Base-by-base conservation (phyloP, 805 yeast species). In the Teunomyces lycoperdinae region DNA sequence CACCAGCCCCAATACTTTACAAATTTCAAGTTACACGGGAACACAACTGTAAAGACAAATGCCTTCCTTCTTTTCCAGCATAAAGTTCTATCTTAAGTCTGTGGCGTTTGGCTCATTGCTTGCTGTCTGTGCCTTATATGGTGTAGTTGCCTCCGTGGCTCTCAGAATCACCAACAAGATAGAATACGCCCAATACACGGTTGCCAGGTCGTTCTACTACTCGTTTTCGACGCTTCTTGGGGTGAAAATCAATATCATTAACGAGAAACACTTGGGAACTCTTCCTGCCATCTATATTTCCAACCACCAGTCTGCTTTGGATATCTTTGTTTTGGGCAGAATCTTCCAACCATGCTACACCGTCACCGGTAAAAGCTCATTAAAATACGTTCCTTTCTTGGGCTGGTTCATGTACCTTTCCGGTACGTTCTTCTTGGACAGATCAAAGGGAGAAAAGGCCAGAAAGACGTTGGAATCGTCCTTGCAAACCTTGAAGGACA, bases 341-440 rank as follows among this genome's bases (percentile, higher is more conserved):
- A 67, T 89, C 36, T 94, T 94, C 75, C 96, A 96, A 44, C 81
- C 83, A 43, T 89, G 88, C 44, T 89, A 91, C 72, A 84, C 91
- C 6, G 96, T 94, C 41, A 94, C 98, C 1, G 94, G 97, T 31
- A 94, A 94, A 68, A 83, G 81, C 64, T 85, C 88, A 4, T 77
- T 94, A 59, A 83, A 87, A 58, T 89, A 80, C 62, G 73, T 89
- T 45, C 99, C 99, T 13, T 79, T 94, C 58, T 74, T 94, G 57
- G 99, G 99, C 10, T 92, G 97, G 98, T 94, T 91, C 71, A 91
- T 94, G 99, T 61, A 81, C 24, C 77, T 89, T 20, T 83, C 94
- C 52, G 97, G 97, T 9, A 86, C 98, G 1, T 85, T 92, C 57
- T 94, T 94, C 69, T 74, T 94, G 47, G 96, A 94, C 64, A 82